phyloP scores from a whole-genome alignment of 805 yeast species.

The Geotrichum ghanense region DNA sequence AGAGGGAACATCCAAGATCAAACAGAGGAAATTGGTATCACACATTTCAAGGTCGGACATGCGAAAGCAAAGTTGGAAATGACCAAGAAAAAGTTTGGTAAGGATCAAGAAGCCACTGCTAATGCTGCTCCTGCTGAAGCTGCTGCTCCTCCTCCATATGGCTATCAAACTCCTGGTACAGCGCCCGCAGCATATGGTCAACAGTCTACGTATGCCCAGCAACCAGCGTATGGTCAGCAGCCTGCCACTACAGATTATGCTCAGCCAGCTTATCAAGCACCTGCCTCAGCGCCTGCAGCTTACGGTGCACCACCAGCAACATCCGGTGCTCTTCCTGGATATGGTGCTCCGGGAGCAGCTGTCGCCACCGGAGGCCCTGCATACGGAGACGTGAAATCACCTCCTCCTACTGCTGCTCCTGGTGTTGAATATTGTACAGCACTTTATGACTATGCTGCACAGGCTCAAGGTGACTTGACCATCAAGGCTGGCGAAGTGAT shows the following conservation, averaged over 20 bases:
- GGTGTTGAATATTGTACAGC: conserved; percentile 58
- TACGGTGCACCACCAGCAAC: conserved; percentile 12
- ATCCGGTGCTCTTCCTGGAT: conserved; percentile 8
- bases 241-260: conserved; percentile 15
- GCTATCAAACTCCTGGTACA: conserved; percentile 4
- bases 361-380: conserved; percentile 7
- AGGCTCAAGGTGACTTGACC: conserved; percentile 82
- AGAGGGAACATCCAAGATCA: conserved; percentile 87
- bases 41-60: conserved; percentile 83
- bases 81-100: conserved; percentile 56
- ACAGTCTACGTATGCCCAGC: conserved; percentile 17
- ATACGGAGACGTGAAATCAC: neutral
- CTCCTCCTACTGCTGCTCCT: conserved; percentile 24
- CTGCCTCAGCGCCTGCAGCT: conserved; percentile 10
- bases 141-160: conserved; percentile 7
- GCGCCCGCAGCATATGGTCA: conserved; percentile 23
- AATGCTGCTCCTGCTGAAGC: conserved; percentile 27
- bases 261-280: conserved; percentile 17
- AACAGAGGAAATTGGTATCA: conserved; percentile 79
- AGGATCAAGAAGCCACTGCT: conserved; percentile 26
- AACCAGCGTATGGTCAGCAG: conserved; percentile 17
- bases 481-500: conserved; percentile 84
- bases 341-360: conserved; percentile 18
- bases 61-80: conserved; percentile 77
- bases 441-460: conserved; percentile 82